Percentiles rank a stretch among this genome's conserved stretches.
Evolutionary conservation across 768 basidiomycete genomes (phyloP).

Genomic region (Boletellus ananas): DNA sequence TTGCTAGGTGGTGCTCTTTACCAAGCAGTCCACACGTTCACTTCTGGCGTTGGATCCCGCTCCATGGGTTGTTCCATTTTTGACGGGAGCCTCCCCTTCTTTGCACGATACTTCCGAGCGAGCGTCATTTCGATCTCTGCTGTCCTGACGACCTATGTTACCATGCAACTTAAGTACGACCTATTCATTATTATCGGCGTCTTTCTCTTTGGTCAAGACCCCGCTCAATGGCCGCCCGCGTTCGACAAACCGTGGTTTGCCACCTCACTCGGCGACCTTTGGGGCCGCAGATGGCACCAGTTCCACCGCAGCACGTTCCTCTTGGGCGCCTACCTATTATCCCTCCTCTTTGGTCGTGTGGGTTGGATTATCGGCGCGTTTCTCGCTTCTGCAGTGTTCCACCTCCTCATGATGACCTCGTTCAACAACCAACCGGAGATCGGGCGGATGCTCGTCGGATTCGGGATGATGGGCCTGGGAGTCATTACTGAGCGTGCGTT

Average conservation of each 20-base stretch:
- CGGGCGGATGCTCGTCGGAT: neutral
- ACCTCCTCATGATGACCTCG: neutral
- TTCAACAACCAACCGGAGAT: neutral
- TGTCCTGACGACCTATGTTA: constrained; percentile 42
- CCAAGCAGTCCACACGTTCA: constrained; percentile 44
- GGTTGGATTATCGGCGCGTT: neutral
- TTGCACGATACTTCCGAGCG: constrained; percentile 34
- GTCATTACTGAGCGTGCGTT: neutral
- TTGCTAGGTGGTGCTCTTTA: constrained; percentile 46
- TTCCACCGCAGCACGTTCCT: neutral
- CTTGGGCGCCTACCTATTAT: neutral
- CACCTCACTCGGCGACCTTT: neutral
- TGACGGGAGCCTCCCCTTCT: constrained; percentile 26
- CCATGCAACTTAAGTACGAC: constrained; percentile 34
- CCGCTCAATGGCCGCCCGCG: neutral
- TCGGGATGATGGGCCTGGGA: neutral
- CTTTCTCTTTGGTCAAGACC: neutral
- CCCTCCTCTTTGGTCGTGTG: neutral
- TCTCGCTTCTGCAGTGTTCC: neutral
- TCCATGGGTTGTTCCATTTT: constrained; percentile 30
- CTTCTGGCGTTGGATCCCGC: constrained; percentile 29
- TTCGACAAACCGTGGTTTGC: neutral
- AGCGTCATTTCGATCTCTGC: constrained; percentile 39
- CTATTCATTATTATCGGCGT: neutral
- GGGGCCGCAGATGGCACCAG: neutral